Evolutionary conservation across 345 rosid species (phyloP).

Genomic region (Litchi chinensis): DNA sequence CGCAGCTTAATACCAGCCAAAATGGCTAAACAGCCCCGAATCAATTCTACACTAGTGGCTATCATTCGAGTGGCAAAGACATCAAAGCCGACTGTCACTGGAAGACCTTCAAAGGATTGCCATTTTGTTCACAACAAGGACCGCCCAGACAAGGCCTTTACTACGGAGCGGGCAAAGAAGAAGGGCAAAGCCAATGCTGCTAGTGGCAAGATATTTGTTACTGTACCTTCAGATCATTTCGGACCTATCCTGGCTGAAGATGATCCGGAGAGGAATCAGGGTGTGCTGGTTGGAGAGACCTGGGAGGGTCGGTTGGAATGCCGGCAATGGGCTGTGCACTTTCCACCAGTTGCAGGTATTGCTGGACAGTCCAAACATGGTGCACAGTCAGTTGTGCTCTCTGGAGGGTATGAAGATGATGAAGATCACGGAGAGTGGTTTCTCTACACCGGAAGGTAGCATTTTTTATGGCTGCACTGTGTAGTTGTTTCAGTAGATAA

Average conservation of each 20-base stretch:
- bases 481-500: background rate
- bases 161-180: constrained; percentile 56
- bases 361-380: constrained; percentile 64
- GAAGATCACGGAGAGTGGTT: constrained; percentile 92
- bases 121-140: constrained; percentile 56
- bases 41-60: constrained; percentile 51
- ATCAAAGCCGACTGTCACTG: constrained; percentile 31
- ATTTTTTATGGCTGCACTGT: background rate
- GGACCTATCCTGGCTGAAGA: constrained; percentile 70
- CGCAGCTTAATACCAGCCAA: constrained; percentile 47
- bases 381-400: constrained; percentile 68
- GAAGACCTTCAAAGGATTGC: constrained; percentile 27
- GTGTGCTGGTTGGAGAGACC: constrained; percentile 67
- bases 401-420: constrained; percentile 75
- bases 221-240: constrained; percentile 60
- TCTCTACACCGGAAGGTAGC: constrained; percentile 75
- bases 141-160: constrained; percentile 61
- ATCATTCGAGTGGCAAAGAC: constrained; percentile 60
- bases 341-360: constrained; percentile 60
- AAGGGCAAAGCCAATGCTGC: constrained; percentile 66
- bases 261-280: constrained; percentile 62
- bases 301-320: constrained; percentile 67
- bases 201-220: constrained; percentile 71
- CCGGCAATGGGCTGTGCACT: constrained; percentile 80
- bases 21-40: constrained; percentile 60